Evolutionary conservation across 2,329 filamentous ascomycete genomes (phyloP).

Genomic region (Calcarisporium arbuscula): DNA sequence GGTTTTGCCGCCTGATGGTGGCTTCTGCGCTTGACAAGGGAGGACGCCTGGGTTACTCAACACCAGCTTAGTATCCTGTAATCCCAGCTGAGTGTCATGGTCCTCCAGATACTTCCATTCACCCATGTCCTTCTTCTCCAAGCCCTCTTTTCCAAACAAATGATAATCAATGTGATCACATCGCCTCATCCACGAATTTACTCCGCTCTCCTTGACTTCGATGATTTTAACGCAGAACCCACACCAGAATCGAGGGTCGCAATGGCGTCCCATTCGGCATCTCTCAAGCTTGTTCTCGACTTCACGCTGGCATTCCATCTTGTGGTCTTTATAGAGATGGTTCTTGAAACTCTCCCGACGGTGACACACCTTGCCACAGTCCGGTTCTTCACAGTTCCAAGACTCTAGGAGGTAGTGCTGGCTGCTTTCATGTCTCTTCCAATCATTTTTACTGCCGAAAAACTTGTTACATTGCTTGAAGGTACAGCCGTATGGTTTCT

Average conservation of each 20-base stretch:
- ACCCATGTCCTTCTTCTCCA: slow-evolving; percentile 36
- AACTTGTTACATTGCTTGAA: slow-evolving; percentile 59
- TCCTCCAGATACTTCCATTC: slow-evolving; percentile 47
- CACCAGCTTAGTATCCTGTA: neutral
- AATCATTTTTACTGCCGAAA: slow-evolving; percentile 93
- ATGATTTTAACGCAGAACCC: slow-evolving; percentile 66
- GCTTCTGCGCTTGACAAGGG: no score
- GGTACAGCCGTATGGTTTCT: slow-evolving; percentile 77
- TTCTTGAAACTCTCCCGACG: slow-evolving; percentile 51
- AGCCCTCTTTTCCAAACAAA: slow-evolving; percentile 46
- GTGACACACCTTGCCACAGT: slow-evolving; percentile 55
- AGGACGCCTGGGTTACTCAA: slow-evolving; percentile 11
- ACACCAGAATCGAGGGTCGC: slow-evolving; percentile 72
- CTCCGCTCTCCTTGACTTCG: slow-evolving; percentile 29
- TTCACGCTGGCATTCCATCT: slow-evolving; percentile 18
- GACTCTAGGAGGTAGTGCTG: slow-evolving; percentile 67
- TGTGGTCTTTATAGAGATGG: slow-evolving; percentile 54
- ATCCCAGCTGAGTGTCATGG: no score
- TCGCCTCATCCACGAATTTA: slow-evolving; percentile 49
- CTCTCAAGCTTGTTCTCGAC: slow-evolving; percentile 40
- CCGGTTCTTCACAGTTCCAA: slow-evolving; percentile 59
- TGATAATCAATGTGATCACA: slow-evolving; percentile 72
- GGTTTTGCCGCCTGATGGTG: no score
- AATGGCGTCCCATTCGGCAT: slow-evolving; percentile 58
- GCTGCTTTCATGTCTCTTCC: slow-evolving; percentile 81